These are phyloP conservation scores for Polyporus arcularius DNA, from an alignment of 768 basidiomycete species.

Conservation along the genomic window DNA sequence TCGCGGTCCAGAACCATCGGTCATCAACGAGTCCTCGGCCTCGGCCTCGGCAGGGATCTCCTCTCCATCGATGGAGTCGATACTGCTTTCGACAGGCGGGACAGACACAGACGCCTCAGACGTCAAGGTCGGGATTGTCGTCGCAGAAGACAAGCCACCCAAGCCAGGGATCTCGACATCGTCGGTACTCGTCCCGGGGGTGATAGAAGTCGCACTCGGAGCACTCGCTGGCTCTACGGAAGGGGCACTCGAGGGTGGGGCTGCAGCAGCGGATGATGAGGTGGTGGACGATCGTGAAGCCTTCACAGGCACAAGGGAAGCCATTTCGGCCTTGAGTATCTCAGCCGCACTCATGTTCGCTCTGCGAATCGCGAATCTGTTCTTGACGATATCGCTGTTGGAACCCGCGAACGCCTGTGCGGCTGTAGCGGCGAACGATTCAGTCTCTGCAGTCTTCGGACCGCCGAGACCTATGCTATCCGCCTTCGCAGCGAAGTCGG, in stretches of 20 bases:
- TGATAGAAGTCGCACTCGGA: constrained; percentile 10
- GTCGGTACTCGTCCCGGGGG: constrained; percentile 16
- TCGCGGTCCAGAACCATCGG: constrained; percentile 31
- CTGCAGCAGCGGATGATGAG: constrained; percentile 19
- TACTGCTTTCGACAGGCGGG: not conserved
- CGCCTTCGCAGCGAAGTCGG: constrained; percentile 72
- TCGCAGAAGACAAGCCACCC: constrained; percentile 20
- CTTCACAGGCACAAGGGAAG: constrained; percentile 50
- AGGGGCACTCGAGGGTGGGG: constrained; percentile 17
- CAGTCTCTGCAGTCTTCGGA: constrained; percentile 56
- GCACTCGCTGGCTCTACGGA: constrained; percentile 7
- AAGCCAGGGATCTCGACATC: constrained; percentile 28
- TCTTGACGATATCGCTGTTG: constrained; percentile 89
- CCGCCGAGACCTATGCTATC: constrained; percentile 80
- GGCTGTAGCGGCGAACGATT: constrained; percentile 58
- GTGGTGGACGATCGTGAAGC: constrained; percentile 30
- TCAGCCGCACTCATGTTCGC: constrained; percentile 98
- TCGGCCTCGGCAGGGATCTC: constrained; percentile 14
- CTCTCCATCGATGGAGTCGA: constrained; percentile 16
- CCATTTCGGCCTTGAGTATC: constrained; percentile 86
- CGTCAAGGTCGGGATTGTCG: constrained; percentile 9
- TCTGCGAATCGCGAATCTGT: constrained; percentile 87
- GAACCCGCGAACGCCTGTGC: constrained; percentile 78
- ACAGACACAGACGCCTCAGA: constrained; percentile 20
- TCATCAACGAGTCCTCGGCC: constrained; percentile 21